A percentile compares a stretch with the other conserved stretches of the same genome.
Conservation (phyloP, 169 alveolate genomes). For the Cryptosporidium meleagridis region DNA sequence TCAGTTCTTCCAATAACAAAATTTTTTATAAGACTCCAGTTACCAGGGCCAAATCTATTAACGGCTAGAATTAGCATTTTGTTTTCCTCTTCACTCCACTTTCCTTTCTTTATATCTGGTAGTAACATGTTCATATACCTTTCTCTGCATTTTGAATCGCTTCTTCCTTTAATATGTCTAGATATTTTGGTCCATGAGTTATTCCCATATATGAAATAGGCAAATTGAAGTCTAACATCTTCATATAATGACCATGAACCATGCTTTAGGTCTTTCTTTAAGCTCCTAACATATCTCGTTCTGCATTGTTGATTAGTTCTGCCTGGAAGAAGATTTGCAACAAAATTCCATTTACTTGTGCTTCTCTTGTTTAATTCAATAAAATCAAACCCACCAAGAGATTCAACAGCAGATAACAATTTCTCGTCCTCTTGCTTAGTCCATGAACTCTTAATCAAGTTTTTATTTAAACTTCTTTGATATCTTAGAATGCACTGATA, state of each 20-base stretch:
- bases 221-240: slow-evolving; percentile 79
- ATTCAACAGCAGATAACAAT: slow-evolving; percentile 75
- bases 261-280: slow-evolving; percentile 71
- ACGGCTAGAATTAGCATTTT: slow-evolving; percentile 25
- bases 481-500: slow-evolving; percentile 65
- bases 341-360: slow-evolving; percentile 82
- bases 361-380: slow-evolving; percentile 71
- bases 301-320: slow-evolving; percentile 86
- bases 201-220: slow-evolving; percentile 76
- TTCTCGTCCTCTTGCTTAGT: slow-evolving; percentile 77
- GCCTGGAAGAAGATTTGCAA: slow-evolving; percentile 84
- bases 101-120: slow-evolving; percentile 57
- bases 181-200: slow-evolving; percentile 76
- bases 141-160: slow-evolving; percentile 81
- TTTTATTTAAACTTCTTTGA: slow-evolving; percentile 72
- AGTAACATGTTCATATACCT: slow-evolving; percentile 70
- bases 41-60: slow-evolving; percentile 64
- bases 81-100: slow-evolving; percentile 59
- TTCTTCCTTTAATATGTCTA: slow-evolving; percentile 77
- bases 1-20: slow-evolving; percentile 68
- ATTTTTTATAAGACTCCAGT: slow-evolving; percentile 62
- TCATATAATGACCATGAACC: slow-evolving; percentile 78
- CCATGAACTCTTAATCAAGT: slow-evolving; percentile 73
- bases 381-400: slow-evolving; percentile 67
- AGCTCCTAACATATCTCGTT: slow-evolving; percentile 78